Evolutionary conservation across 2,329 filamentous ascomycete genomes (phyloP).

Genomic region (Claviceps humidiphila): DNA sequence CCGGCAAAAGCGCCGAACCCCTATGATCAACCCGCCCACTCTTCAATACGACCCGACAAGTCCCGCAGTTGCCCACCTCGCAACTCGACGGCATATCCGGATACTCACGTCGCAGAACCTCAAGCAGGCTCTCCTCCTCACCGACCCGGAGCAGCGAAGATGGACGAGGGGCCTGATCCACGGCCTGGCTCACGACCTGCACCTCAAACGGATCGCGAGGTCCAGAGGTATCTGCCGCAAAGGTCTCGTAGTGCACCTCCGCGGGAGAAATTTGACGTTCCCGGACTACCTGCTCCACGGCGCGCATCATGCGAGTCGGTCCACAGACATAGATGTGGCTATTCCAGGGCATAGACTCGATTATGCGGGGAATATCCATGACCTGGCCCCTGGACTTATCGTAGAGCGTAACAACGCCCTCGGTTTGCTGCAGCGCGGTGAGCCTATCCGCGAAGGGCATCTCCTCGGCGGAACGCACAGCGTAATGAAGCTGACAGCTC

Average conservation of each 20-base stretch:
- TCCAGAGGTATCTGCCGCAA: constrained; percentile 34
- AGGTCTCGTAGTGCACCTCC: constrained; percentile 49
- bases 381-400: constrained; percentile 35
- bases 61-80: constrained; percentile 41
- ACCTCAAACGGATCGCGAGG: constrained; percentile 44
- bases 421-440: constrained; percentile 19
- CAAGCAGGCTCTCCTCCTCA: constrained; percentile 35
- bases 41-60: constrained; percentile 31
- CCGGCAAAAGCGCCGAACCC: constrained; percentile 31
- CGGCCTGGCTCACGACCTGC: constrained; percentile 29
- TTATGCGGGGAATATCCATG: constrained; percentile 38
- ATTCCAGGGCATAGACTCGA: constrained; percentile 35
- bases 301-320: constrained; percentile 42
- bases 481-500: constrained; percentile 44
- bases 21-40: constrained; percentile 34
- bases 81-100: constrained; percentile 34
- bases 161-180: constrained; percentile 10
- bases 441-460: constrained; percentile 41
- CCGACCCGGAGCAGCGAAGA: constrained; percentile 27
- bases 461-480: constrained; percentile 37
- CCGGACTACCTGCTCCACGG: constrained; percentile 27
- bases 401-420: constrained; percentile 34
- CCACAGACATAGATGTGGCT: constrained; percentile 50
- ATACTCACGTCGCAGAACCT: constrained; percentile 31
- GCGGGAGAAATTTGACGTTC: constrained; percentile 29